A percentile compares a stretch with the other conserved stretches of the same genome.
Evolutionary conservation across 352 stramenopile species (phyloP).

Genomic region (Albugo candida): DNA sequence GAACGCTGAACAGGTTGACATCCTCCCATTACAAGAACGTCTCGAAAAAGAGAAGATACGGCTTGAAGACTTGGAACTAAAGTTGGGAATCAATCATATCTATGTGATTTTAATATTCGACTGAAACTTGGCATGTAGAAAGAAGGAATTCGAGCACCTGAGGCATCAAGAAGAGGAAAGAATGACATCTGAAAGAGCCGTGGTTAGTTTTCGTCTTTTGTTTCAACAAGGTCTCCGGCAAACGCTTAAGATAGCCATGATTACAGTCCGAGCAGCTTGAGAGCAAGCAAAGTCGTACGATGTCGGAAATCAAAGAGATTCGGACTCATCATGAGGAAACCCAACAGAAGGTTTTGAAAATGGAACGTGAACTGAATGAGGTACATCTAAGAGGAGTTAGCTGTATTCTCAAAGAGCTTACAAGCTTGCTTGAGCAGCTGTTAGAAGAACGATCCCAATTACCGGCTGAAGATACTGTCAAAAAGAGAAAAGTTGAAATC

Average conservation of each 20-base stretch:
- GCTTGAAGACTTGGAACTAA: background rate
- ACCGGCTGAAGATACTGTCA: slow-evolving; percentile 24
- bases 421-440: slow-evolving; percentile 18
- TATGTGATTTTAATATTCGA: slow-evolving; percentile 21
- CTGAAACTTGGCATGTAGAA: slow-evolving; percentile 12
- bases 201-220: background rate
- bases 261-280: slow-evolving; percentile 43
- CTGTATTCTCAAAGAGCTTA: background rate
- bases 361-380: slow-evolving; percentile 35
- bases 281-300: slow-evolving; percentile 37
- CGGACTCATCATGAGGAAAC: slow-evolving; percentile 49
- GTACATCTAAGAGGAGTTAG: slow-evolving; percentile 8
- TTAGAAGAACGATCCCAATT: slow-evolving; percentile 30
- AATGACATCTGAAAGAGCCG: background rate
- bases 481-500: slow-evolving; percentile 33
- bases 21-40: slow-evolving; percentile 39
- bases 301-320: slow-evolving; percentile 45
- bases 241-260: background rate
- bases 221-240: background rate
- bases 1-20: slow-evolving; percentile 40
- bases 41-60: slow-evolving; percentile 19
- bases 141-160: slow-evolving; percentile 19
- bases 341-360: slow-evolving; percentile 36
- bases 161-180: slow-evolving; percentile 39
- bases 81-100: slow-evolving; percentile 28